Conservation (phyloP, 495 filamentous ascomycete species). For the Aspergillus hancockii region DNA sequence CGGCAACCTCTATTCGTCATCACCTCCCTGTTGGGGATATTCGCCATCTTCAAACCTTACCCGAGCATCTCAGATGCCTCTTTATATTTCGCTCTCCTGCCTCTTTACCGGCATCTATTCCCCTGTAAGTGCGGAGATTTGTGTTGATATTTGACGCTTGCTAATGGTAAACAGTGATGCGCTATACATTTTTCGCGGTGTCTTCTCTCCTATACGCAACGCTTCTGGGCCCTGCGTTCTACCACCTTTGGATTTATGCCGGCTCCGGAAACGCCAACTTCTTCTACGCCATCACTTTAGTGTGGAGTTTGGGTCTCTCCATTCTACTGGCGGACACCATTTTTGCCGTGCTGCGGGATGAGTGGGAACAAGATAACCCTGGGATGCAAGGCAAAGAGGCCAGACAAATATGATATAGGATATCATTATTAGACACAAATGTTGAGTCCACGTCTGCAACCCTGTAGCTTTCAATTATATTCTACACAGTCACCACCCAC, state of each 20-base stretch:
- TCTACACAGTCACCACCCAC: not conserved
- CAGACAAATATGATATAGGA: constrained; percentile 66
- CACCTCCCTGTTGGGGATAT: constrained; percentile 78
- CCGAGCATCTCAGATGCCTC: constrained; percentile 87
- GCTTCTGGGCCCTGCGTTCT: constrained; percentile 91
- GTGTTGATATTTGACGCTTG: not conserved
- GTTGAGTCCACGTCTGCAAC: not conserved
- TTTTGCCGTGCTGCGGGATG: constrained; percentile 86
- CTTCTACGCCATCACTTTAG: constrained; percentile 97
- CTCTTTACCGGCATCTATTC: constrained; percentile 92
- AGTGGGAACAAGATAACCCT: constrained; percentile 90
- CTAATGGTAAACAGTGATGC: constrained; percentile 64
- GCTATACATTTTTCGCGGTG: constrained; percentile 85
- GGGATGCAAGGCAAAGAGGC: constrained; percentile 86
- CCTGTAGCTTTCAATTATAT: not conserved
- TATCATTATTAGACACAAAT: not conserved
- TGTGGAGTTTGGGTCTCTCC: constrained; percentile 89
- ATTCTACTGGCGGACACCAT: constrained; percentile 79
- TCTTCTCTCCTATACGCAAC: constrained; percentile 82
- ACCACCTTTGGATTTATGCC: constrained; percentile 97
- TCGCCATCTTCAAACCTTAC: constrained; percentile 94
- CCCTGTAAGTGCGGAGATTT: constrained; percentile 60
- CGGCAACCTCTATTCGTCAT: constrained; percentile 84
- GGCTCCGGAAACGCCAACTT: constrained; percentile 98
- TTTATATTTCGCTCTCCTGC: constrained; percentile 78